Conservation (phyloP, 2,329 filamentous ascomycete genomes). For the Aureobasidium sp. region DNA sequence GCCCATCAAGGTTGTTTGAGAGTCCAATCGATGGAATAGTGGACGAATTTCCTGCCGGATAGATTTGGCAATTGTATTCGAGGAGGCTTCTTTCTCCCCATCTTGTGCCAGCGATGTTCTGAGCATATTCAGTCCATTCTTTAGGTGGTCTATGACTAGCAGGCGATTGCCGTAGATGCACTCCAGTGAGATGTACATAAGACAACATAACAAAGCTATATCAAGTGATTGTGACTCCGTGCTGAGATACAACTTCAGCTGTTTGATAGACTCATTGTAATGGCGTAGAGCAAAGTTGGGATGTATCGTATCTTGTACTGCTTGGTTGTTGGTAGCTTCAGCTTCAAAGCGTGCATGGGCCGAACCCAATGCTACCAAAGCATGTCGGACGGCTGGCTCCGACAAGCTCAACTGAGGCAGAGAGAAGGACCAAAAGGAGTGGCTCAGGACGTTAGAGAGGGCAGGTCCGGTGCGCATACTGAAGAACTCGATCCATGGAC, state of each 20-base stretch:
- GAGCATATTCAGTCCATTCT: constrained; percentile 26
- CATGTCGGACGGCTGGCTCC: constrained; percentile 28
- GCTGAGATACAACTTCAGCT: constrained; percentile 25
- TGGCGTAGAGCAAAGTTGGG: constrained; percentile 21
- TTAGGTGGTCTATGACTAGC: constrained; percentile 28
- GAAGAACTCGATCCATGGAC: constrained; percentile 23
- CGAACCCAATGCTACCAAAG: constrained; percentile 28
- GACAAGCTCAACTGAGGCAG: constrained; percentile 27
- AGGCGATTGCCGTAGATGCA: constrained; percentile 27
- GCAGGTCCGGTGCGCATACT: constrained; percentile 20
- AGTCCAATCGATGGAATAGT: constrained; percentile 1
- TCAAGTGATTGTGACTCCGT: constrained; percentile 22
- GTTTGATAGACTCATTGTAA: constrained; percentile 28
- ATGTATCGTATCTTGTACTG: neutral
- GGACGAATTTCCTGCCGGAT: neutral
- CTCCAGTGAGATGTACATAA: constrained; percentile 30
- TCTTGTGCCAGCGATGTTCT: neutral
- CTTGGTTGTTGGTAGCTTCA: neutral
- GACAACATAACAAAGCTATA: constrained; percentile 25
- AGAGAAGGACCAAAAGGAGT: constrained; percentile 26
- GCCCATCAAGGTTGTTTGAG: constrained; percentile 6
- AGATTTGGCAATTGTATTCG: neutral
- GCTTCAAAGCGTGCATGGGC: constrained; percentile 23
- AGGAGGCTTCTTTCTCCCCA: neutral
- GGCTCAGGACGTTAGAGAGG: constrained; percentile 22